These are phyloP conservation scores for Kwoniella dejecticola DNA, from an alignment of 768 basidiomycete genomes.

Conservation along the genomic window DNA sequence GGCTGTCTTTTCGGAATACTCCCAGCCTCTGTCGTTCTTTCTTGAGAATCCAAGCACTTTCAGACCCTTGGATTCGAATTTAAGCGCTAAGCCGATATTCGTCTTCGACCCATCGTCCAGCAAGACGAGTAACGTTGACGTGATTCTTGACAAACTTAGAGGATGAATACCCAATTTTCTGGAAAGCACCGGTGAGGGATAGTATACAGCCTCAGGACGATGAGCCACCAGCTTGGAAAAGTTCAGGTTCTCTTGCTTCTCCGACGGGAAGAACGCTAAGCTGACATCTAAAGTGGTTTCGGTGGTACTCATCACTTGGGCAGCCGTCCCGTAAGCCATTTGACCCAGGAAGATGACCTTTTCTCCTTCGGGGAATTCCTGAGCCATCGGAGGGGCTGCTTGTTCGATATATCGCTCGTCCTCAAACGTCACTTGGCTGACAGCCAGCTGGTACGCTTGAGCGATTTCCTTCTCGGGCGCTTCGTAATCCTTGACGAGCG, in stretches of 20 bases:
- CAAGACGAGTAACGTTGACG: conserved; percentile 89
- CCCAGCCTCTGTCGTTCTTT: conserved; percentile 83
- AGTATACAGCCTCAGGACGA: conserved; percentile 65
- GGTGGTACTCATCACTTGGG: conserved; percentile 76
- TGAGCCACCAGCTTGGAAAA: conserved; percentile 70
- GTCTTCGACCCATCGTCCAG: conserved; percentile 73
- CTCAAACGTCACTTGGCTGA: conserved; percentile 77
- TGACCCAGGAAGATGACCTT: conserved; percentile 96
- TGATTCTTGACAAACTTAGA: conserved; percentile 82
- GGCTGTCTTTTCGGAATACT: conserved; percentile 85
- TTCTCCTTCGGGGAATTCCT: conserved; percentile 86
- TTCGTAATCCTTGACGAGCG: conserved; percentile 94
- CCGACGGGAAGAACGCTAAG: conserved; percentile 86
- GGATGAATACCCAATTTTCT: conserved; percentile 73
- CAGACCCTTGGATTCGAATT: conserved; percentile 89
- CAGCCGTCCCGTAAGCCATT: conserved; percentile 92
- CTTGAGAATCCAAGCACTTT: conserved; percentile 92
- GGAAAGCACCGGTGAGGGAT: conserved; percentile 75
- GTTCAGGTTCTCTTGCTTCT: conserved; percentile 73
- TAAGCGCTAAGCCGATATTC: conserved; percentile 90
- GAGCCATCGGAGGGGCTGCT: conserved; percentile 74
- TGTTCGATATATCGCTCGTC: conserved; percentile 76
- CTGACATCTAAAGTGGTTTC: conserved; percentile 74
- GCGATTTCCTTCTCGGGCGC: conserved; percentile 76
- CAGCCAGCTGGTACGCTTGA: conserved; percentile 81